phyloP scores from a whole-genome alignment of 305 asterid species.

The Rubia balearica region DNA sequence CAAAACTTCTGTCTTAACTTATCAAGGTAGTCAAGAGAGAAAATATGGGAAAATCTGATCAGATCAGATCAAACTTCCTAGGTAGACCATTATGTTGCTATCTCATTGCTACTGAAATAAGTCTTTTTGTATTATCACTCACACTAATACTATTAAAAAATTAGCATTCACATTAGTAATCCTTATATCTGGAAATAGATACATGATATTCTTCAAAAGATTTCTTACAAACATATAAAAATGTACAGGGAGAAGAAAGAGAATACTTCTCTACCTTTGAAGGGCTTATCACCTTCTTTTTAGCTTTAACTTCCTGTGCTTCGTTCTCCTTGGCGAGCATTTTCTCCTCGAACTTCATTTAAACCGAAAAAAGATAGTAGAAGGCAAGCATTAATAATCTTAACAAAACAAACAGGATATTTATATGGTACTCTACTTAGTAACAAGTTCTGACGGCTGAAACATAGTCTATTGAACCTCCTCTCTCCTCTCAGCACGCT shows the following conservation, averaged over 20 bases:
- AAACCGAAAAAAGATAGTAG: conserved; percentile 27
- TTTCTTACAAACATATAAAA: neutral
- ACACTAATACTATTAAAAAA: neutral
- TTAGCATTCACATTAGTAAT: neutral
- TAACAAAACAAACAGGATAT: neutral
- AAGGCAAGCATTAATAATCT: neutral
- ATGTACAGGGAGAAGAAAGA: neutral
- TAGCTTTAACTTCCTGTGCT: conserved; percentile 36
- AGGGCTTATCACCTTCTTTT: conserved; percentile 35
- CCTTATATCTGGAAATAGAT: neutral
- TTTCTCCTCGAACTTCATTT: conserved; percentile 41
- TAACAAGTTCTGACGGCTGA: neutral
- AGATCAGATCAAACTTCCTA: neutral
- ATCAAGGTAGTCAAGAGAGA: neutral
- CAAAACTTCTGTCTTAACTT: neutral
- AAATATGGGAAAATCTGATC: neutral
- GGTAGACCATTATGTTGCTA: neutral
- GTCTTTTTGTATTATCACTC: no score
- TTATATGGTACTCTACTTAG: neutral
- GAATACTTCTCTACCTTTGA: neutral
- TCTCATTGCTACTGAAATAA: neutral
- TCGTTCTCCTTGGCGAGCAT: conserved; percentile 41
- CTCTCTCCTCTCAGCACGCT: conserved; percentile 49
- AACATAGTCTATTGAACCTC: conserved; percentile 33
- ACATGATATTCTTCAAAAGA: neutral